A percentile compares a stretch with the other conserved stretches of the same genome.
Conservation (phyloP, 257 asterid genomes). For the Hygrophila difformis region DNA sequence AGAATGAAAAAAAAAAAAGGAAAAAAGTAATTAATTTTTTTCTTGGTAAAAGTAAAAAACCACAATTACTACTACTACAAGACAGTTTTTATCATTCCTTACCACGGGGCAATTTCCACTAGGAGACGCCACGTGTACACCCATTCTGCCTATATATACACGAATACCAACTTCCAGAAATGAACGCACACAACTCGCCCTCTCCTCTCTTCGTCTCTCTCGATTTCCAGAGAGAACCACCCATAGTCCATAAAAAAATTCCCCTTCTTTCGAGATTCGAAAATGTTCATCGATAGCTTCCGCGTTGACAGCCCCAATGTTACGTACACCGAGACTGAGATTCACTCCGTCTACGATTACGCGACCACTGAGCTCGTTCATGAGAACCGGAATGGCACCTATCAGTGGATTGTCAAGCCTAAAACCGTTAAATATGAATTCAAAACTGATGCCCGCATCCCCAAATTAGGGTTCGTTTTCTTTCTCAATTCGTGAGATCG, state of each 20-base stretch:
- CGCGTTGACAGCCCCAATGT: conserved; percentile 94
- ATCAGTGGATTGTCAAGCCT: conserved; percentile 94
- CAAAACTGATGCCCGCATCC: conserved; percentile 65
- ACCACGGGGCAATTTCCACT: conserved; percentile 16
- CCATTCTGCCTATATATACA: conserved; percentile 21
- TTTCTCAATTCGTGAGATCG: not conserved
- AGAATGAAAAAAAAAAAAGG: too few species aligned
- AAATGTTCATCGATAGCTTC: conserved; percentile 86
- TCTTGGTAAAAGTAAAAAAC: too few species aligned
- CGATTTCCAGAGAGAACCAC: not conserved
- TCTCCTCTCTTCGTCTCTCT: not conserved
- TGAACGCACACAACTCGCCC: conserved; percentile 10
- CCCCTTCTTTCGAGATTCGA: too few species aligned
- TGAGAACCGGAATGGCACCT: conserved; percentile 64
- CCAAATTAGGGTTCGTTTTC: conserved; percentile 69
- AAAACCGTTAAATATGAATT: conserved; percentile 77
- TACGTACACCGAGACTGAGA: conserved; percentile 65
- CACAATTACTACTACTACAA: too few species aligned
- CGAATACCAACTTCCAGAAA: conserved; percentile 5
- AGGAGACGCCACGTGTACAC: conserved; percentile 23
- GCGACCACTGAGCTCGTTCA: conserved; percentile 91
- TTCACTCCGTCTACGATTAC: conserved; percentile 66
- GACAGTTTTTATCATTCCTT: too few species aligned
- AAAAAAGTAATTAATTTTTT: too few species aligned
- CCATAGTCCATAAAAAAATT: too few species aligned